Evolutionary conservation across 2,329 filamentous ascomycete species (phyloP), one percentile per base, ranked within the genome.

Genomic region (Pyrenochaeta sp.): DNA sequence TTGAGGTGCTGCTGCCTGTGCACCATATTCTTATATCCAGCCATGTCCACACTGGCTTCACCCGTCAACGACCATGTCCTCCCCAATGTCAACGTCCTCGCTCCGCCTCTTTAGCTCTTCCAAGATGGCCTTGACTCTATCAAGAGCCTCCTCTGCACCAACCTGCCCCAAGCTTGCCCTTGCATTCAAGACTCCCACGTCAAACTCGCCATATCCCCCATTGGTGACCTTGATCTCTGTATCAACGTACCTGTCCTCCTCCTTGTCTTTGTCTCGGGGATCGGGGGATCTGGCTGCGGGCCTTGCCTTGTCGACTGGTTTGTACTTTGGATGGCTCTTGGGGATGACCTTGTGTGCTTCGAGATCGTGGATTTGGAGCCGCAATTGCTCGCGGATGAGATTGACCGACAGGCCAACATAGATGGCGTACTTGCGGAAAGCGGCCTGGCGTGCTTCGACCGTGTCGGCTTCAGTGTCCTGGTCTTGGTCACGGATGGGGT

Each of bases 151-250:
- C 2, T 83, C 82, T 65, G 95, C 90, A 79, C 93, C 94, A 52
- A 90, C 87, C 60, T 86, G 83, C 43, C 89, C 89, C 51, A 87
- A 87, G 52, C 89, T 87, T 49, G 89, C 90, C 44, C 90, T 82
- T 61, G 89, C 92, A 67, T 96, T 97, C 60, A 97, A 73, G 83
- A 89, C 93, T 21, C 92, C 92, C 10, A 95, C 86, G 65, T 96
- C 92, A 39, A 96, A 77, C 74, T 72, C 68, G 6, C 77, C 77
- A 30, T 79, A 55, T 6, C 77, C 77, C 9, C 73, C 74, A 54
- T 78, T 78, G 38, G 66, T 75, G 8, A 72, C 62, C 6, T 46
- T 50, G 4, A 50, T 60, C 34, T 67, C 61, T 2, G 55, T 44
- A 31, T 67, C 60, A 29, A 37, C 44, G n/a, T 22, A 30, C 34